phyloP scores from a whole-genome alignment of 371 early-diverging fungal species.

The Lichtheimia ornata region DNA sequence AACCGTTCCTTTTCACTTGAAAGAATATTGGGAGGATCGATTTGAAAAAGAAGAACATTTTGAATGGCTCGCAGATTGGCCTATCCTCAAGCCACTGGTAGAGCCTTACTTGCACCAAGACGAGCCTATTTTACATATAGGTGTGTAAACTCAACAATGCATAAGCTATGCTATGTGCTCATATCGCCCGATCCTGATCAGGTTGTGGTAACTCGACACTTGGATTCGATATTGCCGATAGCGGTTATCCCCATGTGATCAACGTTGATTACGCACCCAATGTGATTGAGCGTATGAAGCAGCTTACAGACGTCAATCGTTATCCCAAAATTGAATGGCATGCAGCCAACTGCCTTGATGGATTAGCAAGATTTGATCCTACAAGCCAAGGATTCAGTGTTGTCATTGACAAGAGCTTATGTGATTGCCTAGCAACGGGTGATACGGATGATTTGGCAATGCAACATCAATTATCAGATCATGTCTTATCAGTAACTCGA shows the following conservation, averaged over 20 bases:
- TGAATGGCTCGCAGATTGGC: conserved; percentile 41
- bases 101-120: conserved; percentile 20
- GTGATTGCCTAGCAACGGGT: conserved; percentile 45
- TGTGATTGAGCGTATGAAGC: conserved; percentile 44
- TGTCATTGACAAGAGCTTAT: conserved; percentile 44
- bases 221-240: conserved; percentile 41
- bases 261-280: conserved; percentile 51
- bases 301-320: conserved; percentile 11
- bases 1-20: conserved; percentile 40
- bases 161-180: not conserved
- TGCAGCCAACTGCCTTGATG: conserved; percentile 29
- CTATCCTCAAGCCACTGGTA: conserved; percentile 16
- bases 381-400: conserved; percentile 12
- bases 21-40: conserved; percentile 50
- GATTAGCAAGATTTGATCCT: conserved; percentile 12
- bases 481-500: conserved; percentile 21
- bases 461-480: conserved; percentile 18
- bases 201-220: conserved; percentile 62
- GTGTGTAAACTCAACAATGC: conserved; percentile 9
- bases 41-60: conserved; percentile 49
- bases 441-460: conserved; percentile 33
- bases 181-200: not conserved
- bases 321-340: conserved; percentile 22
- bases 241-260: conserved; percentile 29
- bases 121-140: conserved; percentile 34